Evolutionary conservation across 129 eudicot species (phyloP), one percentile per base, ranked within the genome.

Genomic region (Tagetes erecta): DNA sequence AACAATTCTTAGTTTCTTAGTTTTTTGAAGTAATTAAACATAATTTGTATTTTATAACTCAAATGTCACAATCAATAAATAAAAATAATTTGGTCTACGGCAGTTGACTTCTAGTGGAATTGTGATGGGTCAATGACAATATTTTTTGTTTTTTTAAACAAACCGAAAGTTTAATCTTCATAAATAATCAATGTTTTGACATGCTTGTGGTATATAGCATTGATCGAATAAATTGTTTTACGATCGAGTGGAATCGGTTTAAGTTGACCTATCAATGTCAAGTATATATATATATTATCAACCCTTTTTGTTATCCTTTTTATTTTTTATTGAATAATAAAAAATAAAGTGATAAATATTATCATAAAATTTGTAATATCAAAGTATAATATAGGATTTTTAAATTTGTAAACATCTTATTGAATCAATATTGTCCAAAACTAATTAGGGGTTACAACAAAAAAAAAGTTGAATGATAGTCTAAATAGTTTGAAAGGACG

Each of bases 81-180:
- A 41, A 20, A 42, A 0, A 1, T 10, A 9, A 1, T 30, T 10
- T 27, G 72, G 71, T 66, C 57, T 5, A 46, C 9, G 51, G 72
- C 39, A 27, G 56, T 68, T 68, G 72, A 68, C 72, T 45, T 9
- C 41, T 45, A 44, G 31, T 44, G 56, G 72, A 30, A 8, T 35
- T 67, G 2, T 67, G 44, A 45, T 65, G 72, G 70, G 72, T 67
- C 71, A 27, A 67, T 67, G 38, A 40, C 53, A 44, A 65, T 65
- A 42, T 5, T 64, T 38, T 37, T 38, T 37, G 1, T 38, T 64
- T 64, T 62, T 38, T 13, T 64, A 64, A 13, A 38, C 68, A 38
- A 64, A 64, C 68, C 47, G 30, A 64, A 13, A 36, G 42, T 62
- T 62, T 62, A 11, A 62, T 12, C 10, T 5, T 62, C 44, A 62